phyloP scores from a whole-genome alignment of 345 rosid species.

The Zanthoxylum bungeanum region DNA sequence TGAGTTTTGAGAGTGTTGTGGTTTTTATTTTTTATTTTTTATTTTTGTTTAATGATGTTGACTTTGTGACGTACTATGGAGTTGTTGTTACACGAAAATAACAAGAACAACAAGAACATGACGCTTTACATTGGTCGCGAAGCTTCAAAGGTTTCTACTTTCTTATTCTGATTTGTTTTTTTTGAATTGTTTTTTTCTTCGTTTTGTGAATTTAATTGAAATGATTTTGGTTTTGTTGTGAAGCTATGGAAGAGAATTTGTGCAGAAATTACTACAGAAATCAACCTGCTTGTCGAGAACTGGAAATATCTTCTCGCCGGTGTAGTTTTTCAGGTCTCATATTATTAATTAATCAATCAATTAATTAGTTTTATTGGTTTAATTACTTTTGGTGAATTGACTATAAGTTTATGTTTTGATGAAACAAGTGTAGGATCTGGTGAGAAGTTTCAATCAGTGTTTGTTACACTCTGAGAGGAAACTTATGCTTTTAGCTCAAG shows the following conservation, averaged over 20 bases:
- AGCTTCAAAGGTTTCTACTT: slow-evolving; percentile 72
- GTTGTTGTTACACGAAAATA: slow-evolving; percentile 41
- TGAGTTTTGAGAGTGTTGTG: not conserved
- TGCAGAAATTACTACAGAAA: slow-evolving; percentile 76
- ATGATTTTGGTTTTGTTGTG: slow-evolving; percentile 15
- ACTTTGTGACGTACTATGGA: slow-evolving; percentile 63
- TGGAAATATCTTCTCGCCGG: slow-evolving; percentile 93
- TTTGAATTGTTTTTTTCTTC: not conserved
- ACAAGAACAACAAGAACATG: slow-evolving; percentile 37
- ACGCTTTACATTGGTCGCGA: slow-evolving; percentile 93
- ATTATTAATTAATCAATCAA: slow-evolving; percentile 5
- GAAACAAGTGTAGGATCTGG: slow-evolving; percentile 29
- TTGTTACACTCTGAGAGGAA: slow-evolving; percentile 20
- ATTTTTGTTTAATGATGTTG: slow-evolving; percentile 47
- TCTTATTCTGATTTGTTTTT: not conserved
- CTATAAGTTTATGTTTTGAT: slow-evolving; percentile 10
- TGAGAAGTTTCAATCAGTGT: slow-evolving; percentile 33
- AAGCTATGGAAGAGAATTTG: slow-evolving; percentile 94
- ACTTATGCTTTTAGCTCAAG: slow-evolving; percentile 36
- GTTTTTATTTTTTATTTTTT: too few relatives aligned
- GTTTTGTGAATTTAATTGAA: slow-evolving; percentile 1
- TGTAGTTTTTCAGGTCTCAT: slow-evolving; percentile 76
- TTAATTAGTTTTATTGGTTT: not conserved
- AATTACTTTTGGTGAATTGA: not conserved
- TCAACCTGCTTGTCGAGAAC: slow-evolving; percentile 74